Evolutionary conservation across 495 filamentous ascomycete species (phyloP).

Genomic region (Lepidopterella palustris): DNA sequence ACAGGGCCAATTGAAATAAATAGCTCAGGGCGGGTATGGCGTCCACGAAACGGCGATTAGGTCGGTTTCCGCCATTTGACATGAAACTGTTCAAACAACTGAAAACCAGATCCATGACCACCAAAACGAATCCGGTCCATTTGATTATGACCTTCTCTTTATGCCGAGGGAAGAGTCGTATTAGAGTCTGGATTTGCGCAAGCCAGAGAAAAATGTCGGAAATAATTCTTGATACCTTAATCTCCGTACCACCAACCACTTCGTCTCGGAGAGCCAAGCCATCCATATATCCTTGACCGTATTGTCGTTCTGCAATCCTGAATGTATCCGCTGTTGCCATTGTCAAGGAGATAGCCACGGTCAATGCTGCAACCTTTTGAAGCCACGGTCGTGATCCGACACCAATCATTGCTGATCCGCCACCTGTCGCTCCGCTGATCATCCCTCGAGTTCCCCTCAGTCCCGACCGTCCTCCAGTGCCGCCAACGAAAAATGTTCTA

Average conservation of each 20-base stretch:
- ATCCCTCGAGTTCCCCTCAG: slow-evolving; percentile 78
- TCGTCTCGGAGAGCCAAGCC: slow-evolving; percentile 61
- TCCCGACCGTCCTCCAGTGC: slow-evolving; percentile 56
- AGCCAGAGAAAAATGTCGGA: slow-evolving; percentile 96
- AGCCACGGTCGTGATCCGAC: slow-evolving; percentile 93
- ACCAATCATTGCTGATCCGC: slow-evolving; percentile 61
- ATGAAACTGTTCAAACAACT: slow-evolving; percentile 82
- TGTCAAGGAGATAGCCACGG: slow-evolving; percentile 84
- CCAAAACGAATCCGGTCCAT: slow-evolving; percentile 92
- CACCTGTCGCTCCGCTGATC: slow-evolving; percentile 67
- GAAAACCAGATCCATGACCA: slow-evolving; percentile 83
- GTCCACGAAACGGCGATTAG: slow-evolving; percentile 70
- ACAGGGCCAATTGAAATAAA: slow-evolving; percentile 83
- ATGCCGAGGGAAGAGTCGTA: slow-evolving; percentile 89
- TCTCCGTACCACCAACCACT: slow-evolving; percentile 74
- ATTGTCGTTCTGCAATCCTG: slow-evolving; percentile 70
- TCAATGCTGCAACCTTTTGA: slow-evolving; percentile 87
- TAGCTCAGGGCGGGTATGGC: slow-evolving; percentile 92
- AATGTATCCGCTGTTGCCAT: slow-evolving; percentile 91
- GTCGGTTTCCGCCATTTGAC: slow-evolving; percentile 49
- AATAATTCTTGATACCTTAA: slow-evolving; percentile 82
- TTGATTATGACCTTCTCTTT: slow-evolving; percentile 98
- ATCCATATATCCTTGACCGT: slow-evolving; percentile 63
- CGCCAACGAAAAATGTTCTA: slow-evolving; percentile 80
- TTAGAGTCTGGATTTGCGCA: slow-evolving; percentile 92